Conservation (phyloP, 2,329 filamentous ascomycete genomes). For the Colletotrichum sp. region DNA sequence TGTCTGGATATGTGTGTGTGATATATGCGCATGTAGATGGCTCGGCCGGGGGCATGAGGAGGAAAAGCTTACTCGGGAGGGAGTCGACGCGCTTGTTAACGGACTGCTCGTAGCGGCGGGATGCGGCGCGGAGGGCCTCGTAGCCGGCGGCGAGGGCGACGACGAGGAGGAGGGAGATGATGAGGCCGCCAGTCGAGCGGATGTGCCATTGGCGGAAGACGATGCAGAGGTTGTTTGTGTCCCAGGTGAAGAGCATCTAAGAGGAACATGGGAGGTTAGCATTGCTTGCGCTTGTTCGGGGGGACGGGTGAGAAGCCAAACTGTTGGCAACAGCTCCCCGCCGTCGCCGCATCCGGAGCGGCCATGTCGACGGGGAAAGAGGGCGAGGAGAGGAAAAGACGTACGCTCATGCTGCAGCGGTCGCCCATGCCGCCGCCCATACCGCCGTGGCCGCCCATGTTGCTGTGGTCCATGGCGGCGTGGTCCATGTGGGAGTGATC, state of each 20-base stretch:
- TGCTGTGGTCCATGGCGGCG: constrained; percentile 50
- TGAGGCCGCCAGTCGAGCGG: constrained; percentile 72
- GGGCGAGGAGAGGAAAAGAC: constrained; percentile 30
- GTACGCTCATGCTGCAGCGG: constrained; percentile 91
- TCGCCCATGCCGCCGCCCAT: constrained; percentile 66
- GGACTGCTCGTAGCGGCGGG: constrained; percentile 76
- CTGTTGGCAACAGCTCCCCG: not conserved
- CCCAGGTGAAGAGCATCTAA: constrained; percentile 98
- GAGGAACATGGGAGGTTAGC: constrained; percentile 17
- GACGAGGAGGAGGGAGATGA: constrained; percentile 84
- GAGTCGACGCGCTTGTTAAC: constrained; percentile 52
- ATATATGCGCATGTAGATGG: not conserved
- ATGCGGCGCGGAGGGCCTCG: constrained; percentile 81
- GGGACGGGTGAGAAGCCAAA: not conserved
- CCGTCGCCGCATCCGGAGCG: not conserved
- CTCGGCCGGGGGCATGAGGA: not conserved
- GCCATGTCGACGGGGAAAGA: not conserved
- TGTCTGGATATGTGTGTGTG: not conserved
- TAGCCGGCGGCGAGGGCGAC: constrained; percentile 89
- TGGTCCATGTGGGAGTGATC: constrained; percentile 50
- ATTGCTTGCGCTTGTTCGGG: not conserved
- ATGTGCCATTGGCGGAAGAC: constrained; percentile 93
- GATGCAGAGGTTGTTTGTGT: constrained; percentile 92
- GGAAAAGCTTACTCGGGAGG: constrained; percentile 54
- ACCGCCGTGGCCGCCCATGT: constrained; percentile 49